Evolutionary conservation across 2,329 filamentous ascomycete species (phyloP), one percentile per base, ranked within the genome.

Genomic region (Fusarium sp.): DNA sequence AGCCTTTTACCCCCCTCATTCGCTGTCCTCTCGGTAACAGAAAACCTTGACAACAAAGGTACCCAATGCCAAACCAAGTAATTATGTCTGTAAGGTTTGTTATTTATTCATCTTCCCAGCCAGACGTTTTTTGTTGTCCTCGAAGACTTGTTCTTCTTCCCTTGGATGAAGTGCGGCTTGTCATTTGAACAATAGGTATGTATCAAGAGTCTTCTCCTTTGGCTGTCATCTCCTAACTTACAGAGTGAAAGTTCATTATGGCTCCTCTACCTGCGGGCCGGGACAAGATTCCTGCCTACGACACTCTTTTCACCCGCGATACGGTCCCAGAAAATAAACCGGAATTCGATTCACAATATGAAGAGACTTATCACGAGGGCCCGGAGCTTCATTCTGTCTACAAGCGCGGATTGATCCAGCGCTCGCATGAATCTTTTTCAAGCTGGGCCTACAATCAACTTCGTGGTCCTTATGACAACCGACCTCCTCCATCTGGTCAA

Each of bases 61-160:
- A n/a, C 34, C 34, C 34, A 37, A 37, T 37, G 34, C n/a, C 34
- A 37, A 37, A 37, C 34, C 0, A 37, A 3, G n/a, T 12, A 4
- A 7, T 7, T 12, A 1, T n/a, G 0, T 12, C 18, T 37, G 34
- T 0, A 2, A 12, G n/a, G 18, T 37, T 37, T 37, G 12, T 12
- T 37, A 37, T 37, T n/a, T n/a, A 37, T 37, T 11, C 34, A 11
- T 37, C 16, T n/a, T n/a, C 18, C 34, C 18, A 37, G 6, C 34
- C 34, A 37, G 18, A 9, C 10, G 3, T 16, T 34, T 5, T 11
- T n/a, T n/a, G 18, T 37, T 37, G 18, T 12, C 34, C 34, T 37
- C 18, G 10, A 37, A n/a, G 18, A n/a, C 34, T n/a, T 37, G 34
- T n/a, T 12, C 34, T 37, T 37, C 34, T 37, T n/a, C 34, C 18